Base-by-base conservation (phyloP, 164 flowering plant genomes). In the Vitis riparia region DNA sequence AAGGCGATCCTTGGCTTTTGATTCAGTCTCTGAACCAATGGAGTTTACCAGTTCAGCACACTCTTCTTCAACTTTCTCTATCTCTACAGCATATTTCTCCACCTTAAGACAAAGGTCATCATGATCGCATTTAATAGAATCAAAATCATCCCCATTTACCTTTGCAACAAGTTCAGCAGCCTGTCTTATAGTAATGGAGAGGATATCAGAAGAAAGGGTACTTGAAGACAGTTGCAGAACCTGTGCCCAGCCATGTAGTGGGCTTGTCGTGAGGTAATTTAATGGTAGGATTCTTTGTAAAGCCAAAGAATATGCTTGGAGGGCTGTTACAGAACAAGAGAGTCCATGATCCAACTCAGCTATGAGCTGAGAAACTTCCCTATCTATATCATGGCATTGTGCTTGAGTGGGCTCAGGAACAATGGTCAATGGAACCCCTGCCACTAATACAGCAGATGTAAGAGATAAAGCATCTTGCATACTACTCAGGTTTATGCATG, bases 331-430 rank as follows among this genome's bases (percentile, higher is more conserved):
- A 8, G 92, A 91, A 77, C 87, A 77, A 72, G 95, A 81, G 37
- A 90, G 81, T 55, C 92, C 96, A 70, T 62, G 77, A 69, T 87
- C 93, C 74, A 92, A 75, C 60, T 90, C 96, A 64, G 81, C 70
- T 51, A 88, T 76, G 55, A 86, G 83, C 71, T 86, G 83, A 74
- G 88, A 89, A 81, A 90, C 85, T 65, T 95, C 99, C 78, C 85
- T 84, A 77, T 95, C 99, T 68, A 92, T 83, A 55, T 95, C 99
- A 67, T 76, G 82, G 81, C 98, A 95, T 55, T 91, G 98, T 62
- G 78, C 97, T 83, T 87, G 97, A 47, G 99, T 95, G 44, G 99
- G 98, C 83, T 95, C 99, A 59, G 99, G 99, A 73, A 95, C 98
- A 57, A 92, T 75, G 61, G 98, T 83, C 72, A 92, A 71, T 65